Evolutionary conservation across 768 basidiomycete species (phyloP).

Genomic region (Mycena venus): DNA sequence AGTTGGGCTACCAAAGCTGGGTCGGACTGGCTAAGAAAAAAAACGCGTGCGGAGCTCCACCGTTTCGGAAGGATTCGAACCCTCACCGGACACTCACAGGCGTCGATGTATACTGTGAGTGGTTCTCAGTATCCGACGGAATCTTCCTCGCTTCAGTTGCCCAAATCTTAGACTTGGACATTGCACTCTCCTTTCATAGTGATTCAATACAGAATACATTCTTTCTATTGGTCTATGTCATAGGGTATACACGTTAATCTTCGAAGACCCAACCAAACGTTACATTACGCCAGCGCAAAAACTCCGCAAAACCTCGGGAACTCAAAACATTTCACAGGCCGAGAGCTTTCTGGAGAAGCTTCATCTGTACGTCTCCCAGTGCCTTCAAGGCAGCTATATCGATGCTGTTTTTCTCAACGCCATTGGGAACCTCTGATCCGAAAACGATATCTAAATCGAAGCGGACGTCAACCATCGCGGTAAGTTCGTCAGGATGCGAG

Average conservation of each 20-base stretch:
- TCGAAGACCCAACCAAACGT: neutral
- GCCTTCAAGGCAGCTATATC: slow-evolving; percentile 36
- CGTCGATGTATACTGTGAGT: too few relatives aligned
- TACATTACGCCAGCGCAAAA: slow-evolving; percentile 13
- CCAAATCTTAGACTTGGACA: too few relatives aligned
- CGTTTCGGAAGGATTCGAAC: too few relatives aligned
- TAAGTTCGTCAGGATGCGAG: neutral
- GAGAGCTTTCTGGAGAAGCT: slow-evolving; percentile 35
- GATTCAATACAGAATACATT: neutral
- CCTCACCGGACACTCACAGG: too few relatives aligned
- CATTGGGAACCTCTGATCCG: slow-evolving; percentile 31
- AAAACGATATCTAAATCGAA: slow-evolving; percentile 39
- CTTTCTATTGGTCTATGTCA: neutral
- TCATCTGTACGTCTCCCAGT: slow-evolving; percentile 37
- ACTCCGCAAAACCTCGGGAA: neutral
- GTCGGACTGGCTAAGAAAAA: too few relatives aligned
- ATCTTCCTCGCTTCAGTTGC: too few relatives aligned
- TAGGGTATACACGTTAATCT: neutral
- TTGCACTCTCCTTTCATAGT: too few relatives aligned
- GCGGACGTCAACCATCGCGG: neutral
- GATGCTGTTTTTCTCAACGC: slow-evolving; percentile 36
- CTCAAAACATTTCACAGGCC: slow-evolving; percentile 19
- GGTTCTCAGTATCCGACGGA: too few relatives aligned
- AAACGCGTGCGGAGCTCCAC: too few relatives aligned
- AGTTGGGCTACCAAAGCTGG: too few relatives aligned